Evolutionary conservation across 2,329 filamentous ascomycete species (phyloP).

Genomic region (Cephalotrichum gorgonifer): DNA sequence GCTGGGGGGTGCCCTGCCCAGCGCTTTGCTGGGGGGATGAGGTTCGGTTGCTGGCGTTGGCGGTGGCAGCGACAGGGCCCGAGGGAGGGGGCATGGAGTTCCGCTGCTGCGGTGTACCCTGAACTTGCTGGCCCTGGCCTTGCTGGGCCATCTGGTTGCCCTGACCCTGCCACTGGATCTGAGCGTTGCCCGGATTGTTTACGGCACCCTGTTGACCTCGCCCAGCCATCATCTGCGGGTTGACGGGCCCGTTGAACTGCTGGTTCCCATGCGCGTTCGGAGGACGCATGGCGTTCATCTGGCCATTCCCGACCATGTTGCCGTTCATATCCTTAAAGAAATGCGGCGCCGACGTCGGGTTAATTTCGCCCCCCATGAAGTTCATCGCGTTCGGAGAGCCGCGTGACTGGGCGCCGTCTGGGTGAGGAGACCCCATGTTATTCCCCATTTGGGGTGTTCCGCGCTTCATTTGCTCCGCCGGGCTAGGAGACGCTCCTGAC

Average conservation of each 20-base stretch:
- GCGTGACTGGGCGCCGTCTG: conserved; percentile 58
- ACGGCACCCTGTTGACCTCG: conserved; percentile 19
- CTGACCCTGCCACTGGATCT: conserved; percentile 27
- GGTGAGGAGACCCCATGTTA: conserved; percentile 56
- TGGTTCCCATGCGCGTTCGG: conserved; percentile 57
- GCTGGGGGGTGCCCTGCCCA: conserved; percentile 41
- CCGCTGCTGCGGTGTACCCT: conserved; percentile 64
- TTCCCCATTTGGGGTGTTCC: conserved; percentile 60
- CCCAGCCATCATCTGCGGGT: conserved; percentile 48
- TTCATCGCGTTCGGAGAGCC: conserved; percentile 55
- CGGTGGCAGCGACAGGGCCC: conserved; percentile 37
- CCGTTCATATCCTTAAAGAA: conserved; percentile 49
- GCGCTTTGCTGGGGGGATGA: conserved; percentile 50
- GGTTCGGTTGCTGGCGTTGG: conserved; percentile 42
- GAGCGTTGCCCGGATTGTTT: conserved; percentile 18
- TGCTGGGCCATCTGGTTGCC: conserved; percentile 26
- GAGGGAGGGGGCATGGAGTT: conserved; percentile 55
- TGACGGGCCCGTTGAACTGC: conserved; percentile 48
- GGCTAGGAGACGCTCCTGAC: conserved; percentile 65
- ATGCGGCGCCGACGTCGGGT: conserved; percentile 47
- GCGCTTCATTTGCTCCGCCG: conserved; percentile 69
- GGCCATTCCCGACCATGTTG: conserved; percentile 40
- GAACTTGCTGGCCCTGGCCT: conserved; percentile 34
- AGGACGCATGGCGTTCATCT: conserved; percentile 59
- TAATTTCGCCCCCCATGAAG: conserved; percentile 54